These are phyloP conservation scores for Haplographium delicatum DNA, from an alignment of 495 filamentous ascomycete genomes.

Conservation along the genomic window DNA sequence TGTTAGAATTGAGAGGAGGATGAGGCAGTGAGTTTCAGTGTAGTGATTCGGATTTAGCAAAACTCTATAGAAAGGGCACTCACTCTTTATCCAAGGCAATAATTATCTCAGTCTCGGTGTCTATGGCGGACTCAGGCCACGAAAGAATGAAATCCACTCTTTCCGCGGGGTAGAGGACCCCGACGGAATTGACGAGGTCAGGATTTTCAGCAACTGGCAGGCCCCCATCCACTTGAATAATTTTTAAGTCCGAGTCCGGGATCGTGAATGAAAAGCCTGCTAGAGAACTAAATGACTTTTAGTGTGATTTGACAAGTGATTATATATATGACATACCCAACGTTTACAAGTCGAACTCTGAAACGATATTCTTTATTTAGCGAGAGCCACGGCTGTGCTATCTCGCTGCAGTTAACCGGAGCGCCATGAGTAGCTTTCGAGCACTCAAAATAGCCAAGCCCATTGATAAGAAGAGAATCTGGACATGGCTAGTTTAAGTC, in stretches of 20 bases:
- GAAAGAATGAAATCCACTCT: not conserved
- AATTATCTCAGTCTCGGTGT: constrained; percentile 13
- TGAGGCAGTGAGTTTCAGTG: not conserved
- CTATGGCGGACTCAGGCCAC: constrained; percentile 1
- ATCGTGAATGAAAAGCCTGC: constrained; percentile 13
- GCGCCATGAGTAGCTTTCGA: constrained; percentile 28
- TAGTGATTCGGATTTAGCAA: not conserved
- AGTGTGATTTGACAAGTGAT: not conserved
- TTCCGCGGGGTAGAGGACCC: not conserved
- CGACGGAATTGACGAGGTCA: not conserved
- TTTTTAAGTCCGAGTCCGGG: constrained; percentile 8
- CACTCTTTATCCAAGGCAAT: constrained; percentile 17
- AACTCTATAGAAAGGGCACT: not conserved
- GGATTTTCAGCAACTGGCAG: not conserved
- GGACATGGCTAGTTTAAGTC: constrained; percentile 34
- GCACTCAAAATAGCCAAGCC: constrained; percentile 41
- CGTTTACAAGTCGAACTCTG: constrained; percentile 17
- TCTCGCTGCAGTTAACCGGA: constrained; percentile 11
- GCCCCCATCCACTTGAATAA: constrained; percentile 4
- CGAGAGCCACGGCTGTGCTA: constrained; percentile 7
- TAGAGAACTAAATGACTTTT: constrained; percentile 3
- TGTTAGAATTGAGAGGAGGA: not conserved
- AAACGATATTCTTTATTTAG: constrained; percentile 13
- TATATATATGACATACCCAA: constrained; percentile 20
- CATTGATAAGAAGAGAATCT: constrained; percentile 44